phyloP scores from a whole-genome alignment of 441 rosid genomes.

The Jatropha multifida region DNA sequence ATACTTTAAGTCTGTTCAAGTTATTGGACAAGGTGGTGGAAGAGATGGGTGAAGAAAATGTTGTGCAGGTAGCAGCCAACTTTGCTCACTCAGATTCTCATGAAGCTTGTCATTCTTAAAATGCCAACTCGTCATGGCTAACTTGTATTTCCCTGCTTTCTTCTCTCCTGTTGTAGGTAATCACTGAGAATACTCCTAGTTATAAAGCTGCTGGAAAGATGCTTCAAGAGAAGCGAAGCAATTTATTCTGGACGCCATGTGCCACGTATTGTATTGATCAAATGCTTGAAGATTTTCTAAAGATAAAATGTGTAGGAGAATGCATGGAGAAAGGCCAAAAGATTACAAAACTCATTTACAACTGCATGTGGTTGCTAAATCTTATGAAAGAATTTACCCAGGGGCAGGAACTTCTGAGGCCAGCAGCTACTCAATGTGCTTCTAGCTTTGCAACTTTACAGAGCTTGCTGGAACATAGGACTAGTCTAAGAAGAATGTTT shows the following conservation, averaged over 20 bases:
- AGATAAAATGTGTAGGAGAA: constrained; percentile 68
- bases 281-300: constrained; percentile 75
- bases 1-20: constrained; percentile 61
- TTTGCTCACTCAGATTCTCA: neutral
- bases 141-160: constrained; percentile 18
- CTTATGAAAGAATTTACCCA: constrained; percentile 76
- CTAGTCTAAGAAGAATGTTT: constrained; percentile 69
- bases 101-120: constrained; percentile 1
- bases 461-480: constrained; percentile 67
- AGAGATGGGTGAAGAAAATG: constrained; percentile 89
- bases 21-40: constrained; percentile 83
- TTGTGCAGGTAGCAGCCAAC: constrained; percentile 55
- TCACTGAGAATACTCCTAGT: constrained; percentile 63
- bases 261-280: constrained; percentile 68
- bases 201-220: constrained; percentile 80
- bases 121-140: neutral
- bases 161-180: constrained; percentile 41
- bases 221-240: constrained; percentile 87
- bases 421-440: constrained; percentile 51
- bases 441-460: constrained; percentile 66
- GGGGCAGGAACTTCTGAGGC: constrained; percentile 82
- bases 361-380: constrained; percentile 57
- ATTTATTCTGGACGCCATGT: constrained; percentile 94
- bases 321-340: constrained; percentile 71
- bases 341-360: constrained; percentile 78